Evolutionary conservation across 2,329 filamentous ascomycete species (phyloP).

Genomic region (Pseudogymnoascus sp.): DNA sequence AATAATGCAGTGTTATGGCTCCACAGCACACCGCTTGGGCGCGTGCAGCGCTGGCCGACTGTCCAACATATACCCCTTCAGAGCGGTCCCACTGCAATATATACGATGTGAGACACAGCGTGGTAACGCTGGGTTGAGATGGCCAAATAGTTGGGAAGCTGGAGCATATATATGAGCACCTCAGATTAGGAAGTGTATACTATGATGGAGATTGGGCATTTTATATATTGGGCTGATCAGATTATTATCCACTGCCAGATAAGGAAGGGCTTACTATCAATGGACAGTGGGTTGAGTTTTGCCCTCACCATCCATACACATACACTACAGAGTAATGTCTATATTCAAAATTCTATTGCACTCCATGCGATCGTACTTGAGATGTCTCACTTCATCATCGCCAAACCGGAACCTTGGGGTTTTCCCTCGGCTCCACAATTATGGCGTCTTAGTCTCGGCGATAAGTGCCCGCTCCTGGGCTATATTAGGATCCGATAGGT

Average conservation of each 20-base stretch:
- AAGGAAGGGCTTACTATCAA: not conserved
- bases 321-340: not conserved
- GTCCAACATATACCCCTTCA: not conserved
- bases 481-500: not conserved
- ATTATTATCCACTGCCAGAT: not conserved
- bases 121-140: not conserved
- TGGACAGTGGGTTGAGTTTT: not conserved
- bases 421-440: constrained; percentile 1
- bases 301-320: not conserved
- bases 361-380: not conserved
- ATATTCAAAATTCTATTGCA: not conserved
- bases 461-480: constrained; percentile 4
- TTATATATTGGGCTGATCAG: not conserved
- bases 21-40: not conserved
- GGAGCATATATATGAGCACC: not conserved
- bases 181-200: not conserved
- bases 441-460: not conserved
- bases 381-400: not conserved
- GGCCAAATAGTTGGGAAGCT: not conserved
- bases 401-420: not conserved
- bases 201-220: not conserved
- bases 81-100: not conserved
- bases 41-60: not conserved
- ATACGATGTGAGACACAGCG: not conserved
- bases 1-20: not conserved